Evolutionary conservation across 495 filamentous ascomycete genomes (phyloP).

Genomic region (Penicillium alfredii): DNA sequence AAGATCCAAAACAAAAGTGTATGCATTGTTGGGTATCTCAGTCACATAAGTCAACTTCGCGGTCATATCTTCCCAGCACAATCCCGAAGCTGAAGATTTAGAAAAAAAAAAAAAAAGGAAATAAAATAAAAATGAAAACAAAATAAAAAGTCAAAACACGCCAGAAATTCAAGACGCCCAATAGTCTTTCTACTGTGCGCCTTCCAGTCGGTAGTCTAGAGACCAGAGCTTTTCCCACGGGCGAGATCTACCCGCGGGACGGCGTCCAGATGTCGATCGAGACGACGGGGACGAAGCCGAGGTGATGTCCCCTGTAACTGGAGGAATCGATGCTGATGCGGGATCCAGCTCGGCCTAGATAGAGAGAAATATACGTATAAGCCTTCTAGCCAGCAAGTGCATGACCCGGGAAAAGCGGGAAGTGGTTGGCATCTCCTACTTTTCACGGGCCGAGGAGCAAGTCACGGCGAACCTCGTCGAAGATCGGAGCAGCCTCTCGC

Average conservation of each 20-base stretch:
- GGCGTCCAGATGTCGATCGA: conserved; percentile 17
- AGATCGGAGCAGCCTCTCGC: conserved; percentile 34
- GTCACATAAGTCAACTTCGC: conserved; percentile 8
- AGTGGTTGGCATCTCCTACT: conserved; percentile 14
- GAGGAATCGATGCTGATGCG: conserved; percentile 1
- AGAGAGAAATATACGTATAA: conserved; percentile 3
- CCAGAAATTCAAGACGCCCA: background rate
- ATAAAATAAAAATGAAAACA: conserved; percentile 7
- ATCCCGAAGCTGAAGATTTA: background rate
- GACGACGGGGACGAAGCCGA: conserved; percentile 15
- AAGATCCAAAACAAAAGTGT: too few species aligned
- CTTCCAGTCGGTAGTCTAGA: conserved; percentile 44
- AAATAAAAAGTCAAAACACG: conserved; percentile 1
- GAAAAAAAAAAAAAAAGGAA: conserved; percentile 8
- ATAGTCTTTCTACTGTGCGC: conserved; percentile 11
- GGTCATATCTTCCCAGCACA: conserved; percentile 3
- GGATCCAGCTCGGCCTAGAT: conserved; percentile 4
- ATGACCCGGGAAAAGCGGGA: conserved; percentile 22
- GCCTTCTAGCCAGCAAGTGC: too few species aligned
- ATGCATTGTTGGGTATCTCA: conserved; percentile 31
- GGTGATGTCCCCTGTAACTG: background rate
- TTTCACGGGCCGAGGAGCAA: conserved; percentile 42
- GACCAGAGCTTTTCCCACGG: conserved; percentile 51
- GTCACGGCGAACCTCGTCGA: conserved; percentile 49
- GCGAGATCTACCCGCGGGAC: conserved; percentile 24